These are phyloP conservation scores for Canariomyces notabilis DNA, from an alignment of 2,329 filamentous ascomycete genomes.

Conservation along the genomic window DNA sequence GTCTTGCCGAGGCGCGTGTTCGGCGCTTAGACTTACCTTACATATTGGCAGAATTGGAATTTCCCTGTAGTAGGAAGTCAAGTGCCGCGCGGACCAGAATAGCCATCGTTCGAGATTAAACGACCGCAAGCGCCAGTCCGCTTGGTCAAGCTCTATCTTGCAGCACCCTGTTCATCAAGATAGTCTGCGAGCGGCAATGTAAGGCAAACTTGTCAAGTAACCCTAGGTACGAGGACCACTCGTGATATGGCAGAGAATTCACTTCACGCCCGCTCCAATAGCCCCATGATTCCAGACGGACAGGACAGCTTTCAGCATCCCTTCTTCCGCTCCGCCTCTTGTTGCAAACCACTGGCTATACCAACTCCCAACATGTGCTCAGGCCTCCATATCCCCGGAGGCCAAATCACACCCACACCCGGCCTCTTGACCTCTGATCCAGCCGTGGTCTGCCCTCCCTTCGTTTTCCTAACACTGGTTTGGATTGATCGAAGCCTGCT, in stretches of 20 bases:
- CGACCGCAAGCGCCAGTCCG: slow-evolving; percentile 8
- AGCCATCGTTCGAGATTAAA: neutral
- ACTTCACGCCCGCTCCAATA: slow-evolving; percentile 20
- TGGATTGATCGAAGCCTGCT: neutral
- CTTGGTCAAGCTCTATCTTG: neutral
- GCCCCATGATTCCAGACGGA: slow-evolving; percentile 26
- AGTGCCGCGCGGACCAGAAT: slow-evolving; percentile 8
- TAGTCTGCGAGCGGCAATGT: slow-evolving; percentile 11
- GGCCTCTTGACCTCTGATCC: neutral
- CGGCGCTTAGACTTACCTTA: too few species aligned
- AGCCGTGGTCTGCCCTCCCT: neutral
- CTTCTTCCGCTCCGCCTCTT: slow-evolving; percentile 8
- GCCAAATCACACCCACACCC: neutral
- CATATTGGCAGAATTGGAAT: too few species aligned
- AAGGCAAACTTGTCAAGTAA: too few species aligned
- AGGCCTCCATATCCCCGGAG: neutral
- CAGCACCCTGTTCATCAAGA: neutral
- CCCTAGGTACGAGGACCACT: slow-evolving; percentile 12
- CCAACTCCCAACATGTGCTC: neutral
- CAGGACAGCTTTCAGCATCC: slow-evolving; percentile 24
- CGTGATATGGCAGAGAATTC: slow-evolving; percentile 20
- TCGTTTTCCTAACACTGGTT: neutral
- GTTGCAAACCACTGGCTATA: neutral
- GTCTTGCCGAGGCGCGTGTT: too few species aligned
- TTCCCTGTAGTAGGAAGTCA: neutral